These are phyloP conservation scores for Neurospora tetrasperma DNA, from an alignment of 495 filamentous ascomycete species.

Conservation along the genomic window DNA sequence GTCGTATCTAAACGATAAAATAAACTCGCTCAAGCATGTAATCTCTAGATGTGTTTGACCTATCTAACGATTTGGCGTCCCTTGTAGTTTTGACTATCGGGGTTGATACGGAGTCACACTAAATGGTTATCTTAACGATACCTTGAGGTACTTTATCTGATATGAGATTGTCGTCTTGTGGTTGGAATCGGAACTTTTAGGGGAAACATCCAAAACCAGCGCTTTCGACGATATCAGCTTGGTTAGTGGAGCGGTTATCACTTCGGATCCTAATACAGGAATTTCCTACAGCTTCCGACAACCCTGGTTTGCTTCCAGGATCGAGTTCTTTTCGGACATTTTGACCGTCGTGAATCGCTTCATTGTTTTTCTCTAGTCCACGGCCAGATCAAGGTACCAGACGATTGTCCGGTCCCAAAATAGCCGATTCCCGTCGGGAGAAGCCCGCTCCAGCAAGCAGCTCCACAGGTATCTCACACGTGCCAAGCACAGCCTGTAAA, in stretches of 20 bases:
- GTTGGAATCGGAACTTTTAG: not conserved
- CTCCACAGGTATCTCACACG: not conserved
- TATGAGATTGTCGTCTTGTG: not conserved
- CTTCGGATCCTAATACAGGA: not conserved
- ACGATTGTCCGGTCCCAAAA: not conserved
- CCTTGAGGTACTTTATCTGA: not conserved
- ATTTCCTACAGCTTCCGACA: not conserved
- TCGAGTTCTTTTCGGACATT: not conserved
- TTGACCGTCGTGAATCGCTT: not conserved
- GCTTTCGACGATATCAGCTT: not conserved
- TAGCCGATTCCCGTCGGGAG: not conserved
- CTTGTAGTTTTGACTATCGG: not conserved
- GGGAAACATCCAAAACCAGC: not conserved
- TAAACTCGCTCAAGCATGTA: not conserved
- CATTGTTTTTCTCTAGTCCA: not conserved
- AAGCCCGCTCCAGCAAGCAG: not conserved
- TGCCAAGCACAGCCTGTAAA: not conserved
- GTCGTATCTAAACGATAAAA: not conserved
- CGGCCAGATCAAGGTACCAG: not conserved
- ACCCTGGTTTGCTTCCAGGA: not conserved
- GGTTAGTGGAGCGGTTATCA: not conserved
- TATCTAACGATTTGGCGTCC: not conserved
- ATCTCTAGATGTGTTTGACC: no score
- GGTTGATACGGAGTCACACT: not conserved
- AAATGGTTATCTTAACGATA: not conserved